phyloP scores from a whole-genome alignment of 169 alveolate genomes.

The Plasmodium vinckei region DNA sequence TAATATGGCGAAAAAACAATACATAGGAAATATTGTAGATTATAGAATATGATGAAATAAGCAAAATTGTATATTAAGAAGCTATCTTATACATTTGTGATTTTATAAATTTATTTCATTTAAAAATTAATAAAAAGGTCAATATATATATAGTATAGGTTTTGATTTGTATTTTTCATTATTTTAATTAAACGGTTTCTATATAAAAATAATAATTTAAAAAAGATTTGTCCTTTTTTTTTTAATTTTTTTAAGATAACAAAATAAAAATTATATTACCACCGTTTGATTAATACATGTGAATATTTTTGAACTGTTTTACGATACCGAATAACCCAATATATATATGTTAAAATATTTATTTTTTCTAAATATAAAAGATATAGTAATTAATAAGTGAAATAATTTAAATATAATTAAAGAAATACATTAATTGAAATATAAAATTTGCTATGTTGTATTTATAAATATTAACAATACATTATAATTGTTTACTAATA shows the following conservation, averaged over 20 bases:
- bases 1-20: too few species aligned
- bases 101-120: constrained; percentile 1
- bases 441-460: too few species aligned
- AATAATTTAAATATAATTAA: too few species aligned
- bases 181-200: not conserved
- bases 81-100: not conserved
- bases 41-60: too few species aligned
- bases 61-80: not conserved
- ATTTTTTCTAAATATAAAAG: constrained; percentile 1
- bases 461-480: not conserved
- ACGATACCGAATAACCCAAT: too few species aligned
- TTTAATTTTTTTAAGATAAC: too few species aligned
- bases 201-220: not conserved
- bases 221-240: too few species aligned
- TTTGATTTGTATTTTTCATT: not conserved
- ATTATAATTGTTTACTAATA: constrained; percentile 4
- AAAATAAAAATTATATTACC: too few species aligned
- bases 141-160: constrained; percentile 6
- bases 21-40: too few species aligned
- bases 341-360: not conserved
- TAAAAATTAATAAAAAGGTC: not conserved
- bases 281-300: too few species aligned
- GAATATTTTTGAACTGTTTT: too few species aligned
- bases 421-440: not conserved
- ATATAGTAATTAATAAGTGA: too few species aligned